phyloP scores from a whole-genome alignment of 2,329 filamentous ascomycete genomes.

The Ophiosphaerella korrae region DNA sequence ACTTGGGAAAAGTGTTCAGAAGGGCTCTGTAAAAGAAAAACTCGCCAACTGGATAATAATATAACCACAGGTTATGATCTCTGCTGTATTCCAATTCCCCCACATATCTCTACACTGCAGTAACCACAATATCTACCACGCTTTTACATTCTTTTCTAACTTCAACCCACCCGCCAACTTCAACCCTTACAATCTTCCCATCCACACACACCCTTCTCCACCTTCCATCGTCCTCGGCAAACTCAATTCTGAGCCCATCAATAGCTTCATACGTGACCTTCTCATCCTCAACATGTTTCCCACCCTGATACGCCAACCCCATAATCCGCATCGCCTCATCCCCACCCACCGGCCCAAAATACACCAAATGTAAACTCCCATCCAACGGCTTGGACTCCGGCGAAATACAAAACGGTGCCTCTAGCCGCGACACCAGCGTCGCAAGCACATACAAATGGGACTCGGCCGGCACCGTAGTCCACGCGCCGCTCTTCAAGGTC shows the following conservation, averaged over 20 bases:
- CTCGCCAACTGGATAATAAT: no score
- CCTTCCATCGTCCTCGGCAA: constrained; percentile 68
- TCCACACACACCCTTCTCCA: constrained; percentile 94
- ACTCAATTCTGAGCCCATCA: constrained; percentile 68
- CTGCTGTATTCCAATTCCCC: no score
- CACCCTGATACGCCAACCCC: constrained; percentile 64
- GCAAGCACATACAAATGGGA: constrained; percentile 78
- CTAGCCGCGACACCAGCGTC: constrained; percentile 79
- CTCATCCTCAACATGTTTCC: constrained; percentile 59
- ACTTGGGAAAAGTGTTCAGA: no score
- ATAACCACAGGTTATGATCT: no score
- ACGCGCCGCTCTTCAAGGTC: constrained; percentile 39
- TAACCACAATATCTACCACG: constrained; percentile 46
- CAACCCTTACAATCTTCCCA: constrained; percentile 80
- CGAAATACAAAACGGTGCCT: constrained; percentile 81
- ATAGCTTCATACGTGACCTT: constrained; percentile 73
- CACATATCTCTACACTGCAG: background rate
- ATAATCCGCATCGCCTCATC: constrained; percentile 78
- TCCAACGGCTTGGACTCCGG: constrained; percentile 73
- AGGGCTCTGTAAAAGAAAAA: no score
- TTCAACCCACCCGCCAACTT: constrained; percentile 71
- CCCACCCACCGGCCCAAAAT: constrained; percentile 71
- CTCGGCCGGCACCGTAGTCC: constrained; percentile 45
- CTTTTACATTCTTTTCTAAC: constrained; percentile 58
- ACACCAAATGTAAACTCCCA: constrained; percentile 71